A percentile compares a stretch with the other conserved stretches of the same genome.
These are phyloP conservation scores for Stellera chamaejasme DNA, from an alignment of 345 rosid genomes.

Conservation along the genomic window DNA sequence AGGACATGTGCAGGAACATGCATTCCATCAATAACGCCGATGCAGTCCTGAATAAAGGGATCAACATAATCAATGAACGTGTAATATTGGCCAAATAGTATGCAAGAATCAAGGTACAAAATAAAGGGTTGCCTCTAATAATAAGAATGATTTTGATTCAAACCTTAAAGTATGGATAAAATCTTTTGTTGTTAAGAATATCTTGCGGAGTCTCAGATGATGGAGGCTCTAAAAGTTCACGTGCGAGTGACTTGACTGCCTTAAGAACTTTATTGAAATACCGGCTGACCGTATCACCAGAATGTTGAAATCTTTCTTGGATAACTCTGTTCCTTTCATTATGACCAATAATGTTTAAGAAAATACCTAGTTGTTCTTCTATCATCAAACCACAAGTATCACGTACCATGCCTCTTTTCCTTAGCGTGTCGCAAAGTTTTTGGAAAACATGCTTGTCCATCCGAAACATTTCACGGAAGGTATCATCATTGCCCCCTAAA, in stretches of 20 bases:
- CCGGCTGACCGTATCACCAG: slow-evolving; percentile 80
- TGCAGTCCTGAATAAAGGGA: slow-evolving; percentile 50
- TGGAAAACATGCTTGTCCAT: slow-evolving; percentile 71
- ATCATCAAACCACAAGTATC: slow-evolving; percentile 67
- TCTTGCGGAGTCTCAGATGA: slow-evolving; percentile 31
- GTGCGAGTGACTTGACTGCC: slow-evolving; percentile 69
- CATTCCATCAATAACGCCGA: slow-evolving; percentile 68
- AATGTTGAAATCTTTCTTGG: slow-evolving; percentile 69
- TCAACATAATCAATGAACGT: slow-evolving; percentile 11
- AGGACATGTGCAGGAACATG: slow-evolving; percentile 72
- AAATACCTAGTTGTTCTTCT: slow-evolving; percentile 72
- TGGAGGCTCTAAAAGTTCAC: slow-evolving; percentile 46
- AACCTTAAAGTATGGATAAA: slow-evolving; percentile 73
- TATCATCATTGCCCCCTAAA: slow-evolving; percentile 41
- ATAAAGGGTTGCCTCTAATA: not conserved
- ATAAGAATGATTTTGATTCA: not conserved
- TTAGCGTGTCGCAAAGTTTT: slow-evolving; percentile 41
- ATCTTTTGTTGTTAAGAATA: slow-evolving; percentile 41
- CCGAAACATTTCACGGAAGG: slow-evolving; percentile 60
- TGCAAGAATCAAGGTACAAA: no score
- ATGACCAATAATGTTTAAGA: slow-evolving; percentile 67
- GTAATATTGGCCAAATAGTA: not conserved
- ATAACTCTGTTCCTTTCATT: slow-evolving; percentile 78
- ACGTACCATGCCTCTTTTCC: slow-evolving; percentile 51
- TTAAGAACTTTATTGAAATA: slow-evolving; percentile 73